phyloP scores from a whole-genome alignment of 805 yeast genomes.

The Candida khao-thaluensis region DNA sequence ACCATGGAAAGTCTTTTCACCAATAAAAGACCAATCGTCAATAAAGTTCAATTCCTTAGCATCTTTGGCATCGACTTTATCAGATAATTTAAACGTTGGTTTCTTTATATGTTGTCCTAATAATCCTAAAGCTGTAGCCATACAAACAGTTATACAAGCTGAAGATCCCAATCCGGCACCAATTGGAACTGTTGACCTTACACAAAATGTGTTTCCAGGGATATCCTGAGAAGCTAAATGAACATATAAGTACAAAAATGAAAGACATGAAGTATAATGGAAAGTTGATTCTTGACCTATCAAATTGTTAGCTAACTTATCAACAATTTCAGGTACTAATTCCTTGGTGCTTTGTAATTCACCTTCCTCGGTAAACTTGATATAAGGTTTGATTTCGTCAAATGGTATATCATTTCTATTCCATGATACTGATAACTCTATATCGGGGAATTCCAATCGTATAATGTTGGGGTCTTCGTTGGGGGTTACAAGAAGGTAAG shows the following conservation, averaged over 20 bases:
- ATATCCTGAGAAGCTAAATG: constrained; percentile 49
- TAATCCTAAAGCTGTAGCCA: constrained; percentile 69
- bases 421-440: constrained; percentile 68
- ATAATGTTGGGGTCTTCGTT: constrained; percentile 44
- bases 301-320: constrained; percentile 46
- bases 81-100: constrained; percentile 35
- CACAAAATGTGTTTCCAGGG: constrained; percentile 57
- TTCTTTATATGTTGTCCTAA: constrained; percentile 53
- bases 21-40: constrained; percentile 86
- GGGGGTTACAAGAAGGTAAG: constrained; percentile 68
- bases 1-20: constrained; percentile 94
- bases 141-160: constrained; percentile 83
- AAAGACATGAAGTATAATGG: constrained; percentile 75
- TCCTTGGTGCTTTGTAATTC: constrained; percentile 44
- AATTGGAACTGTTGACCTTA: constrained; percentile 83
- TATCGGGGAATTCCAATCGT: constrained; percentile 79
- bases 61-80: constrained; percentile 29
- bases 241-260: constrained; percentile 76
- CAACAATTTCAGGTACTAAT: constrained; percentile 57
- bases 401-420: constrained; percentile 59
- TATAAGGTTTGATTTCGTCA: constrained; percentile 32
- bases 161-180: constrained; percentile 98
- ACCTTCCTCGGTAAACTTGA: constrained; percentile 15
- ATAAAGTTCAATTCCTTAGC: constrained; percentile 55
- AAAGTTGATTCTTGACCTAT: constrained; percentile 49